Base-by-base conservation (phyloP, 192 early-diverging fungal species). In the Geranomyces michiganensis region DNA sequence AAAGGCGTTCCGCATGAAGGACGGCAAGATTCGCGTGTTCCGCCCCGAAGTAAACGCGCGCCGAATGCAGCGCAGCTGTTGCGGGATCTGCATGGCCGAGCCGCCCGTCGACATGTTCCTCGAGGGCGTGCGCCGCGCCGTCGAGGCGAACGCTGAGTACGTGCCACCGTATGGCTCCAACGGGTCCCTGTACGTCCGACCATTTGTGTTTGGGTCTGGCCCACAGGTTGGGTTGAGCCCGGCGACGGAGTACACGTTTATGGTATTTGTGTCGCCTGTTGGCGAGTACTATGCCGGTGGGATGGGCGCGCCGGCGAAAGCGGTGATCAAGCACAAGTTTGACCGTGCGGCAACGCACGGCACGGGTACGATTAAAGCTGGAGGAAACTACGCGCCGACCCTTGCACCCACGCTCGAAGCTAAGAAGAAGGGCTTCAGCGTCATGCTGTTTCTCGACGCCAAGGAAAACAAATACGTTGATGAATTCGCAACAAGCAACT, bases 401-500 rank as follows among this genome's bases (percentile, higher is more conserved):
- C 78, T 92, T 27, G 74, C 70, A 19, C 85, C 87, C 13, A 87
- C 89, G 27, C 71, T 78, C 26, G 79, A 73, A 0, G 89, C 89
- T 41, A 90, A 89, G 66, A 77, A 84, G 49, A 72, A 82, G 32
- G 91, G 90, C 29, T 91, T 87, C 71, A 76, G 85, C 33, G 84
- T 92, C 75, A 88, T 85, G 8, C 81, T 92, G 21, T 91, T 91
- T 75, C 80, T 92, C 64, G 91, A 92, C 63, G 74, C 88, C 45
- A 79, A 81, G 56, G 89, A 88, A 8, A 70, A 81, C 68, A 76
- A 81, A 9, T 82, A 87, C 64, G 78, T 92, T 41, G 91, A 92
- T 53, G 91, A 92, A 65, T 92, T 92, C 77, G 85, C 86, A 6
- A 91, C 91, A 9, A 88, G 86, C 67, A 92, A 92, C 79, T 92